A percentile compares a stretch with the other conserved stretches of the same genome.
Conservation (phyloP, 129 eudicot genomes). For the Flaveria linearis region DNA sequence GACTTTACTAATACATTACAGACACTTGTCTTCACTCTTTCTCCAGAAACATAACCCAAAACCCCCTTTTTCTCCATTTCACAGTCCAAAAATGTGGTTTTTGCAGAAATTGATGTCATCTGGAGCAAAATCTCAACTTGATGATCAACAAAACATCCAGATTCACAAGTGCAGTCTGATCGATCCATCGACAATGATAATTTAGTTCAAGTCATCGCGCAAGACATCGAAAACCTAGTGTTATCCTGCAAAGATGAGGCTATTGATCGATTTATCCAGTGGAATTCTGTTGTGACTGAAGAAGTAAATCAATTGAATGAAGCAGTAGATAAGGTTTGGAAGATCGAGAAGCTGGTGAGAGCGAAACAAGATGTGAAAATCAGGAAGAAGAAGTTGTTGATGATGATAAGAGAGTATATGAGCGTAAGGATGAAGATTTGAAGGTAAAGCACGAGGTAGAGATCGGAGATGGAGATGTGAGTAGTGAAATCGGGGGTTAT, state of each 20-base stretch:
- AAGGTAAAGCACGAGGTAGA: conserved; percentile 10
- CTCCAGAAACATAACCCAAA: conserved; percentile 11
- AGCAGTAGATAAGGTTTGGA: conserved; percentile 33
- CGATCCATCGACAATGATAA: conserved; percentile 22
- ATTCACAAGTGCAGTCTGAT: conserved; percentile 32
- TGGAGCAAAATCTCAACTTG: conserved; percentile 27
- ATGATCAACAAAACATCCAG: conserved; percentile 10
- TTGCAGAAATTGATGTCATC: conserved; percentile 25
- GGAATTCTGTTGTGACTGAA: not conserved
- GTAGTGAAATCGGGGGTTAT: conserved; percentile 21
- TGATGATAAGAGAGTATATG: not conserved
- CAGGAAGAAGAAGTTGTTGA: conserved; percentile 20
- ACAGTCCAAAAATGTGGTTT: conserved; percentile 15
- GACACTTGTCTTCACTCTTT: conserved; percentile 21
- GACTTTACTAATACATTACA: no score
- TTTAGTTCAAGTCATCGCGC: conserved; percentile 4
- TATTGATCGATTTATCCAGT: not conserved
- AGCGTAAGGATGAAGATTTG: conserved; percentile 6
- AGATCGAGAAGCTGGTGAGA: conserved; percentile 22
- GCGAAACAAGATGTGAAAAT: conserved; percentile 21
- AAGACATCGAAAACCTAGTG: conserved; percentile 36
- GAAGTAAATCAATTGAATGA: conserved; percentile 28
- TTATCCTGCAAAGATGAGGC: conserved; percentile 19
- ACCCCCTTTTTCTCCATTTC: conserved; percentile 8
- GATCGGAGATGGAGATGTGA: conserved; percentile 17